A percentile compares a stretch with the other conserved stretches of the same genome.
phyloP scores from a whole-genome alignment of 257 asterid genomes.

The Forsythia suspensa region DNA sequence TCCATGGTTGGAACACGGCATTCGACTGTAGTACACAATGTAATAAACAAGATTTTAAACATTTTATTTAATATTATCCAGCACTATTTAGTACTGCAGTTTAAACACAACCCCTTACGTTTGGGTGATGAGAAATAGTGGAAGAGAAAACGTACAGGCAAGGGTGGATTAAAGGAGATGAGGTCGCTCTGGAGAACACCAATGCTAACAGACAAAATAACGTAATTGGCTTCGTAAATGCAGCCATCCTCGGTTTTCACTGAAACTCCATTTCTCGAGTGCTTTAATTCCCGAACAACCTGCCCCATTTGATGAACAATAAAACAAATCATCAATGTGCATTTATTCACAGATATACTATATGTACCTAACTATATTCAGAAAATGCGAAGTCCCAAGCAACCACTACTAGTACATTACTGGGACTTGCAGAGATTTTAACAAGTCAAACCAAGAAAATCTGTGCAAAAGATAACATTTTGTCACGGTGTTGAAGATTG shows the following conservation, averaged over 20 bases:
- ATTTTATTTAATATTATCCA: not conserved
- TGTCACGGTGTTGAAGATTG: not conserved
- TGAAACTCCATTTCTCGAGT: constrained; percentile 77
- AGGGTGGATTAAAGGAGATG: constrained; percentile 68
- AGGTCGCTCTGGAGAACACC: constrained; percentile 91
- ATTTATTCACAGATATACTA: constrained; percentile 17
- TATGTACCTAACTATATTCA: not conserved
- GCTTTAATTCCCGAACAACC: constrained; percentile 88
- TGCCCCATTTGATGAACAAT: constrained; percentile 42
- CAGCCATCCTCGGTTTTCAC: constrained; percentile 84
- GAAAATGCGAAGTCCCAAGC: constrained; percentile 23
- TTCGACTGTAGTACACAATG: not conserved
- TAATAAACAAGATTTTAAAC: not conserved
- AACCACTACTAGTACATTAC: not conserved
- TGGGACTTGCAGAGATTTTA: not conserved
- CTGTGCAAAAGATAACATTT: constrained; percentile 9
- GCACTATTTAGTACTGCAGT: not conserved
- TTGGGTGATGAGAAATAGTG: not conserved
- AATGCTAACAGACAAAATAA: constrained; percentile 80
- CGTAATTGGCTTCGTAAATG: constrained; percentile 82
- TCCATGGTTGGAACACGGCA: not conserved
- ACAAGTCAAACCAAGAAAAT: constrained; percentile 38
- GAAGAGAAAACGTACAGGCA: constrained; percentile 58
- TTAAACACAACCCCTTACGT: not conserved
- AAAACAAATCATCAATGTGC: constrained; percentile 31